phyloP scores from a whole-genome alignment of 305 asterid genomes.

The Nicotiana rustica region DNA sequence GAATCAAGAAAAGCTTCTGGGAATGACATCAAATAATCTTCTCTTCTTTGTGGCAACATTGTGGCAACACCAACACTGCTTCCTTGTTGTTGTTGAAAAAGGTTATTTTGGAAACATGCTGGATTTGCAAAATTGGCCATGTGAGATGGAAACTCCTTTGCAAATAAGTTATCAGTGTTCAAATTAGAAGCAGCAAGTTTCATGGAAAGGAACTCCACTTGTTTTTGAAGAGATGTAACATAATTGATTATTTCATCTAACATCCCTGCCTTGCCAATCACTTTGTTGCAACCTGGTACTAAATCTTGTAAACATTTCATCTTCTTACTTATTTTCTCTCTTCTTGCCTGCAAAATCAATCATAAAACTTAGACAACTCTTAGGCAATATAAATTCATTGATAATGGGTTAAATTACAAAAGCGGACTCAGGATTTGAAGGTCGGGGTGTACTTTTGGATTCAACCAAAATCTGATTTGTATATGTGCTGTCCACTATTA shows the following conservation, averaged over 20 bases:
- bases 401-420: no score
- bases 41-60: constrained; percentile 50
- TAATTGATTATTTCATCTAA: constrained; percentile 85
- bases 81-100: constrained; percentile 47
- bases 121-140: constrained; percentile 47
- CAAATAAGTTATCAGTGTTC: constrained; percentile 23
- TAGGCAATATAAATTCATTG: no score
- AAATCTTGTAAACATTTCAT: constrained; percentile 84
- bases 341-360: constrained; percentile 59
- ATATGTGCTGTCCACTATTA: no score
- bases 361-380: no score
- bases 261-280: constrained; percentile 77
- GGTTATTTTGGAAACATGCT: constrained; percentile 44
- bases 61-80: constrained; percentile 41
- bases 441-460: no score
- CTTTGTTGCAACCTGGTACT: constrained; percentile 79
- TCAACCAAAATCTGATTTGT: no score
- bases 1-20: constrained; percentile 59
- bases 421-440: no score
- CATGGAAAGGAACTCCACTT: constrained; percentile 29
- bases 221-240: constrained; percentile 79
- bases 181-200: constrained; percentile 27
- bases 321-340: constrained; percentile 80
- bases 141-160: constrained; percentile 54
- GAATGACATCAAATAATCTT: constrained; percentile 44